Evolutionary conservation across 2,329 filamentous ascomycete genomes (phyloP), one percentile per base, ranked within the genome.

Genomic region (Myriosclerotinia scirpicola): DNA sequence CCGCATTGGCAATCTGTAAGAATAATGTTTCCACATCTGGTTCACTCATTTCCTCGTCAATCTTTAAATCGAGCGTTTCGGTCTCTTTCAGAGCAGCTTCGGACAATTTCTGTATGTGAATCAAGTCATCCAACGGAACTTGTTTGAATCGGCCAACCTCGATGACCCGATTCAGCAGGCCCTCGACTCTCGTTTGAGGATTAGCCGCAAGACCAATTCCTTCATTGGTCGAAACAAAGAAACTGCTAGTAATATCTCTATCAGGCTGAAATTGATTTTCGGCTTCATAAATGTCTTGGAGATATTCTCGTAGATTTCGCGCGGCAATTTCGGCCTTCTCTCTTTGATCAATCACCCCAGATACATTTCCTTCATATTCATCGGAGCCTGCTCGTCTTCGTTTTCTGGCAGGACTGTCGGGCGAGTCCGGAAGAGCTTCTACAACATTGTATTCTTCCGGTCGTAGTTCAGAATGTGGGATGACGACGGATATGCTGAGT

Each of bases 241-340:
- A 82, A 71, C 80, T 50, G 50, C 30, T 87, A 65, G 68, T 60
- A 2, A 55, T 36, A 5, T 66, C 64, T 20, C 20, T 66, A 50
- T 84, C 87, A 69, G 78, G 82, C 78, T 83, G 88, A 67, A 82
- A 82, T 75, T 87, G 85, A 73, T 93, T 88, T 74, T 96, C 92
- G 6, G 90, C 90, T 70, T 91, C 85, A 71, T 93, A 92, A 20
- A 97, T 83, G 34, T 88, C 86, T 64, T 87, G 82, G 4, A 96
- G 81, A 58, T 93, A 84, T 48, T 85, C 84, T 66, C 90, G 85
- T 15, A 99, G 80, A 65, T 88, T 87, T 64, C 88, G 81, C 55
- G 93, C 82, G 54, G 91, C 90, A 14, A 86, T 83, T 72, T 97
- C 89, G 5, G 90, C 90, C 73, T 93, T 88, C 72, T 96, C 89